Base-by-base conservation (phyloP, 257 asterid genomes). In the Gentiana straminea region DNA sequence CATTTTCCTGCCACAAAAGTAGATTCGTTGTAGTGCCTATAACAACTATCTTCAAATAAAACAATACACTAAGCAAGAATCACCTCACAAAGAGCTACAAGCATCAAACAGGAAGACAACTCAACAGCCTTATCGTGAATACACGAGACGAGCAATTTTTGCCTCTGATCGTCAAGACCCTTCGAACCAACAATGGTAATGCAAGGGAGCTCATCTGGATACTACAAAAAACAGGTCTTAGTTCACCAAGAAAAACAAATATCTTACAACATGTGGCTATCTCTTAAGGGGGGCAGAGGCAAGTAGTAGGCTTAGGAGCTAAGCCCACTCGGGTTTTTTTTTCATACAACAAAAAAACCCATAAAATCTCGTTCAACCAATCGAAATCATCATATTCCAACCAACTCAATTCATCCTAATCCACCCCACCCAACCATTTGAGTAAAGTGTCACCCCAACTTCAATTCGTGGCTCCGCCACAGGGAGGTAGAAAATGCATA, bases 21-120 rank as follows among this genome's bases (percentile, higher is more conserved):
- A 24, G 24, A 24, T 24, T 24, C 24, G 24, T 1, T 7, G 4
- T 4, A 8, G 35, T 15, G 13, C 15, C 33, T 13, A 1, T 5
- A 7, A 7, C 7, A 24, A 24, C 24, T 24, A 24, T 24, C 24
- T 24, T 24, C 24, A 37, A 49, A 49, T 9, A 37, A 49, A 38
- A 5, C 48, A 33, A 2, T 5, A 35, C 7, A 24, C 34, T 13
- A 34, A 13, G 3, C 37, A 11, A 59, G 37, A 36, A 15, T 11
- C 37, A 87, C 98, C 95, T 91, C 98, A 64, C 94, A 87, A 44
- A 87, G 96, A 55, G 95, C 83, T 59, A 91, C 89, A 35, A 91
- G 89, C 98, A 91, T 87, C 56, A 76, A 70, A 78, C 81, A 87
- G 3, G 93, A 84, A 57, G 84, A 69, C 41, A 91, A 83, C 53